Evolutionary conservation across 2,329 filamentous ascomycete species (phyloP), one percentile per base, ranked within the genome.

Genomic region (Cladosporium sp.): DNA sequence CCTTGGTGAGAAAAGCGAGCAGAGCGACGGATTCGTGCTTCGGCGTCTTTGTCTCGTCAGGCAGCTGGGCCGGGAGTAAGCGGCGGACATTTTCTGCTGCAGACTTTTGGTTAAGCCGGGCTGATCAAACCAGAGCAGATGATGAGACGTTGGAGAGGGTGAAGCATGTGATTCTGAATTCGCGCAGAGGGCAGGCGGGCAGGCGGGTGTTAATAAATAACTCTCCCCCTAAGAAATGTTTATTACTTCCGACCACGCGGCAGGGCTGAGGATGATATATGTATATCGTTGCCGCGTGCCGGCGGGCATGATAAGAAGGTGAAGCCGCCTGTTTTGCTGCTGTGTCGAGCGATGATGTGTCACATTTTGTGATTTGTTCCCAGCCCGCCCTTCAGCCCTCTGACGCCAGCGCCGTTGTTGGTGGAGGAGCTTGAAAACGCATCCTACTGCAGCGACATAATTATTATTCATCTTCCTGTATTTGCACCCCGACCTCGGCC

Each of bases 61-160:
- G 23, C 49, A 28, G 23, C 23, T 55, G 14, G 26, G 29, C 28
- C 52, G 18, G 52, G 28, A n/a, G 26, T n/a, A 29, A n/a, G 37
- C 35, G 56, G 11, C 21, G 23, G 23, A 3, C 55, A 57, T 57
- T 57, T 57, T 57, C 55, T 57, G 55, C 55, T 37, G 52, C 52
- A 57, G 55, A 40, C 33, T 55, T 57, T 57, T 57, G 55, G 53
- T 57, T 57, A 57, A 57, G 53, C 55, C 55, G 55, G 7, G 5
- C 50, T n/a, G 14, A 16, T 29, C 50, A 31, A 12, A 35, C 11
- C 10, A 35, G 31, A 11, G 6, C 5, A 33, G 10, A 12, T 11
- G 33, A 35, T 26, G 33, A 11, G 5, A 35, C 11, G 31, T 2
- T 3, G 7, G 12, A 5, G 40, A 46, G 6, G 40, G 18, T 46